Base-by-base conservation (phyloP, 352 stramenopile genomes). In the Phytophthora vignae region DNA sequence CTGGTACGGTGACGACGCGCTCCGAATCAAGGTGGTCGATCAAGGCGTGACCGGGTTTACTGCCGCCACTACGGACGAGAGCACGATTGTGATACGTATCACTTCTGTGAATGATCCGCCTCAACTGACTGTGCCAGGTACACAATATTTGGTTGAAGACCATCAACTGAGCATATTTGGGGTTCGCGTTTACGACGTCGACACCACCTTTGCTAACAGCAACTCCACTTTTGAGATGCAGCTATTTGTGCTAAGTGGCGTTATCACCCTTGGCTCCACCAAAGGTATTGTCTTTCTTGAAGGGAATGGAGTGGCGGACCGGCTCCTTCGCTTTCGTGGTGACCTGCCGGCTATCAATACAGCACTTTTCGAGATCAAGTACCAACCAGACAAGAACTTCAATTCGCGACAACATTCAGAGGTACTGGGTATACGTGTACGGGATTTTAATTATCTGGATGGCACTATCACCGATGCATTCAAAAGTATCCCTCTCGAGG, bases 301-400 rank as follows among this genome's bases (percentile, higher is more conserved):
- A 74, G 88, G 88, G 33, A 75, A 89, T 60, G 81, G 82, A 4
- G 8, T 61, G 3, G 31, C 38, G 0, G 85, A 96, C 38, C 81
- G 89, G 52, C 71, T 92, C 8, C 63, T 91, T 42, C 78, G 74
- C 0, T 91, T 95, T 49, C 66, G 70, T 15, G 88, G 90, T 14
- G 54, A 75, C 22, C 48, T 96, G 31, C 63, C 78, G 10, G 69
- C 82, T 22, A 75, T 95, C 17, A 95, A 94, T 60, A 46, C 65
- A 1, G 90, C 90, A 22, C 58, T 96, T 0, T 91, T 93, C n/a
- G 80, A 94, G 54, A 78, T 96, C 38, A 79, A 73, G 19, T 96
- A 96, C 64, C 69, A 60, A 46, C 86, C 90, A 3, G 81, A 95
- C 52, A 77, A 74, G 54, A 75, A 96, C 22, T 96, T 91, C 63